phyloP scores from a whole-genome alignment of 768 basidiomycete genomes.

The Gautieria morchelliformis region DNA sequence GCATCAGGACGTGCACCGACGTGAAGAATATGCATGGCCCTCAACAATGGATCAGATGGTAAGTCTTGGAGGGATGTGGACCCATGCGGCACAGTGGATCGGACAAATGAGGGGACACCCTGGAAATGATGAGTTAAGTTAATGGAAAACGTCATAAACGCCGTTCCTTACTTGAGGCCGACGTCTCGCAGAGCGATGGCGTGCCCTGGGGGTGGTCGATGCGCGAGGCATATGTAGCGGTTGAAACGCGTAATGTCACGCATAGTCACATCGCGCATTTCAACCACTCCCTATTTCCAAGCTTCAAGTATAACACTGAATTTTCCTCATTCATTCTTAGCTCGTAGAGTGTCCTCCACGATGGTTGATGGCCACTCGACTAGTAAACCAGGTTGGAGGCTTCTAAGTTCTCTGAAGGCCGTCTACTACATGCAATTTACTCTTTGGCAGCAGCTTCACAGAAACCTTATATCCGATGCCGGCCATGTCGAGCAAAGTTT shows the following conservation, averaged over 20 bases:
- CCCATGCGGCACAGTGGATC: neutral
- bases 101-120: neutral
- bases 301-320: too few relatives aligned
- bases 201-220: neutral
- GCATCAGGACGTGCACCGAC: conserved; percentile 87
- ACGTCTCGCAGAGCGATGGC: neutral
- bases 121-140: neutral
- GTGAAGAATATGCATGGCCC: conserved; percentile 86
- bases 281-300: neutral
- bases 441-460: neutral
- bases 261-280: neutral
- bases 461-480: neutral
- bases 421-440: neutral
- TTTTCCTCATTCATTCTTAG: too few relatives aligned
- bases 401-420: too few relatives aligned
- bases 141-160: neutral
- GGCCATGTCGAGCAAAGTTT: neutral
- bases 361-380: too few relatives aligned
- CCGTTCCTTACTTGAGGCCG: neutral
- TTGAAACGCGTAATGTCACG: conserved; percentile 4
- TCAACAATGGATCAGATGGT: conserved; percentile 70
- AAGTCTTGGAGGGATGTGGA: conserved; percentile 33
- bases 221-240: neutral
- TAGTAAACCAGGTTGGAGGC: too few relatives aligned
- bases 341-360: too few relatives aligned